These are phyloP conservation scores for Spiraea crenata DNA, from an alignment of 331 rosid genomes.

Conservation along the genomic window DNA sequence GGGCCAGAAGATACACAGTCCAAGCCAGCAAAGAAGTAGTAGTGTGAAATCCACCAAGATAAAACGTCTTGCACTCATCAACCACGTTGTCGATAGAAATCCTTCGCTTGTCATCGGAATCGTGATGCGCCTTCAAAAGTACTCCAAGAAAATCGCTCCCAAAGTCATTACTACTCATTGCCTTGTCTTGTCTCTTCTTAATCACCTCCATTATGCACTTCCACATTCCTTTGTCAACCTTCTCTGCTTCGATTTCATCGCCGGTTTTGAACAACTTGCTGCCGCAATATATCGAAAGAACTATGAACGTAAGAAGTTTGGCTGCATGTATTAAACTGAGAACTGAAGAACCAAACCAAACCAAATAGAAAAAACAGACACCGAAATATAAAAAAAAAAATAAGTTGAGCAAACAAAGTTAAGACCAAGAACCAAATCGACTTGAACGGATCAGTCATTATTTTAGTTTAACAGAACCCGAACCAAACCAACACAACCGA, in stretches of 20 bases:
- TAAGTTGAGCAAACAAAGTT: no score
- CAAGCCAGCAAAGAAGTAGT: not conserved
- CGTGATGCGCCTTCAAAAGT: slow-evolving; percentile 27
- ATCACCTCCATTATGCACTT: slow-evolving; percentile 2
- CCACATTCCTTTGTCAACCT: slow-evolving; percentile 20
- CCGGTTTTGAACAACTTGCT: slow-evolving; percentile 9
- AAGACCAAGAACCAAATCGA: no score
- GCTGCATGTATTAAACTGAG: no score
- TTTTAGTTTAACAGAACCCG: no score
- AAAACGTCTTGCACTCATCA: slow-evolving; percentile 17
- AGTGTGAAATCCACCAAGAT: slow-evolving; percentile 20
- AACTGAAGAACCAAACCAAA: no score
- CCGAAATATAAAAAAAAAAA: no score
- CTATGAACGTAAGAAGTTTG: no score
- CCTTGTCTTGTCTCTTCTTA: not conserved
- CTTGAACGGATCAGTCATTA: no score
- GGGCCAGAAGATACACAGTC: slow-evolving; percentile 24
- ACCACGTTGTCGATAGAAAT: slow-evolving; percentile 9
- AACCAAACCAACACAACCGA: no score
- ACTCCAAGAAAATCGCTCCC: slow-evolving; percentile 26
- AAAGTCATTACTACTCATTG: no score
- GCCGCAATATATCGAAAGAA: no score
- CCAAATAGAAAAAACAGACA: no score
- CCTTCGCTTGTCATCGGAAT: slow-evolving; percentile 1
- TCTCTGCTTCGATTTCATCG: slow-evolving; percentile 2